Base-by-base conservation (phyloP, 1,284 basidiomycete species). In the Grifola frondosa region DNA sequence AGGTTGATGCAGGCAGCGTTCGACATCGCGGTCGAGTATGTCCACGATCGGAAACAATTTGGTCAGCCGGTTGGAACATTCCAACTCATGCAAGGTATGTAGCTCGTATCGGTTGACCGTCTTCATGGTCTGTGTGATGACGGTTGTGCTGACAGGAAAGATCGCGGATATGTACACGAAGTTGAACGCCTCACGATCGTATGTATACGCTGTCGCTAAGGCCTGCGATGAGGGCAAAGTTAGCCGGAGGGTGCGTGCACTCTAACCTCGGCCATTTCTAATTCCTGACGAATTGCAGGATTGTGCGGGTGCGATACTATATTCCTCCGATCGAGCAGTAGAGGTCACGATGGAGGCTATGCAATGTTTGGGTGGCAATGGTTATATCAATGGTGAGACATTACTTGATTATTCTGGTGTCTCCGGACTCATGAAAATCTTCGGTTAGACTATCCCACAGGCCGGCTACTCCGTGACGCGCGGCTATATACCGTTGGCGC, bases 1-100 rank as follows among this genome's bases (percentile, higher is more conserved):
- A 91, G 90, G n/a, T 74, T 97, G 48, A 96, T 95, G 91, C 95
- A 97, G 67, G 85, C 91, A 4, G 91, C 94, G 2, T 94, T 97
- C 60, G 91, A 97, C 66, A 78, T 88, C 54, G 84, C 91, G 3
- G 73, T 95, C 3, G 83, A 89, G 58, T 97, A 97, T 62, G 80
- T 93, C 7, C 94, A 97, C 63, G 83, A 94, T 48, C 78, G 94
- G 52, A 83, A 92, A 65, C 94, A 97, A 62, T 97, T 97, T 58
- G 89, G 85, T 30, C 78, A 83, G 56, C 81, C 84, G 4, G 76
- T 97, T 37, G 95, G 87, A n/a, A 85, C 87, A 25, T 97, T 97
- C 74, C 94, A 97, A 65, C 68, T 97, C 41, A 94, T 97, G 85
- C 95, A 97, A 79, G 94, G 91, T 79, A 67, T 40, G 66, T 40